phyloP scores from a whole-genome alignment of 1,139 yeast genomes.

The Magnusiomyces paraingens region DNA sequence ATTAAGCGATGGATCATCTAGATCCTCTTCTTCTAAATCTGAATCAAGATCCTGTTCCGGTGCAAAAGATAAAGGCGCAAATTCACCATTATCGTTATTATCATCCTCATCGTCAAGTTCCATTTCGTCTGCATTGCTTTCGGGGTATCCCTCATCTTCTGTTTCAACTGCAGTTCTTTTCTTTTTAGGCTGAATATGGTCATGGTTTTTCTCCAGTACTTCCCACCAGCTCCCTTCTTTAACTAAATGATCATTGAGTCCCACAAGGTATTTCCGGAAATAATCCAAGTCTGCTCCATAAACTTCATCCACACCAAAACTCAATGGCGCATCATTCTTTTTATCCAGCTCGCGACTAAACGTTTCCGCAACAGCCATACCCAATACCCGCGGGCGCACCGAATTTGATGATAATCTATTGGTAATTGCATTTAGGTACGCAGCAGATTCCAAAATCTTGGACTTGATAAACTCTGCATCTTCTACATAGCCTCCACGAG shows the following conservation, averaged over 20 bases:
- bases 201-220: conserved; percentile 1
- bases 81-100: conserved; percentile 18
- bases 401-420: conserved; percentile 43
- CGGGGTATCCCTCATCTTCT: not conserved
- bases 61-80: conserved; percentile 25
- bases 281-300: conserved; percentile 18
- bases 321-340: conserved; percentile 26
- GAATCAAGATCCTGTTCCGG: conserved; percentile 32
- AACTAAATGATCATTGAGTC: conserved; percentile 2
- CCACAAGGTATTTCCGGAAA: conserved; percentile 13
- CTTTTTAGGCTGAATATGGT: not conserved
- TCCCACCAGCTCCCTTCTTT: conserved; percentile 1
- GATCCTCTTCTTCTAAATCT: conserved; percentile 20
- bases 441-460: conserved; percentile 19
- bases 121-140: not conserved
- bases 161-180: not conserved
- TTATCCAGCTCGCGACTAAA: conserved; percentile 33
- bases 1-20: conserved; percentile 37
- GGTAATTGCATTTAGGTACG: conserved; percentile 41
- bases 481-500: conserved; percentile 16
- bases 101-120: conserved; percentile 21
- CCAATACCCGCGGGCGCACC: conserved; percentile 39
- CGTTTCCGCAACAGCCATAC: conserved; percentile 43
- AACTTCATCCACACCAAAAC: conserved; percentile 35
- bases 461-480: conserved; percentile 21